Evolutionary conservation across 2,329 filamentous ascomycete genomes (phyloP), one percentile per base, ranked within the genome.

Genomic region (Cercospora sp.): DNA sequence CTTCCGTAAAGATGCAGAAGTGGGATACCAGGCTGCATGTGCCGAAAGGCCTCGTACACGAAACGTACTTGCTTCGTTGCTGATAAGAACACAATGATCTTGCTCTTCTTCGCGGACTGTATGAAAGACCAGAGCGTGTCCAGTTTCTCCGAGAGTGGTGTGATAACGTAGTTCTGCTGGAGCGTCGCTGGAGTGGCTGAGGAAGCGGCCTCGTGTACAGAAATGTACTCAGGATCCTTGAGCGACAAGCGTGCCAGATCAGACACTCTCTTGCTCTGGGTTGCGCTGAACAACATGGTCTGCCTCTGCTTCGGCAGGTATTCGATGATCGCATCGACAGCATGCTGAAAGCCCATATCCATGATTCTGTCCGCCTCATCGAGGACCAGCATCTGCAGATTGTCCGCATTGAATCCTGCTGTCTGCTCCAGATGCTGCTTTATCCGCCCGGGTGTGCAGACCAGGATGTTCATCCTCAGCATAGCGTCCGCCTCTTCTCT

Each of bases 51-150:
- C 78, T 99, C 95, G 80, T 96, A 98, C 5, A 95, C 91, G 77
- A 97, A 99, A 13, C 95, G 90, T 18, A 99, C 95, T 77, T 98
- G 94, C 79, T 99, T 99, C 58, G 93, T 94, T 0, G 93, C 96
- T 3, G 93, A 97, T 67, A 99, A 81, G 77, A 99, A 99, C 26
- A 98, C 94, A 20, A 99, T 88, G 2, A 97, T 97, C 80, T 98
- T 99, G 71, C 90, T 89, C 81, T 97, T 97, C 63, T 97, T 86
- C 75, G 96, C 96, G 6, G 91, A 87, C 72, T 94, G 90, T 72
- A 99, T 90, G 79, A 99, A 99, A 30, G 93, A 93, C 84, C 91
- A 99, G 2, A 99, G 81, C 0, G 91, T 96, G 77, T 98, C 91
- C 60, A 99, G 84, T 79, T 99, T 99, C 67, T 97, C 90, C 0